Base-by-base conservation (phyloP, 257 asterid species). In the Buddleja alternifolia region DNA sequence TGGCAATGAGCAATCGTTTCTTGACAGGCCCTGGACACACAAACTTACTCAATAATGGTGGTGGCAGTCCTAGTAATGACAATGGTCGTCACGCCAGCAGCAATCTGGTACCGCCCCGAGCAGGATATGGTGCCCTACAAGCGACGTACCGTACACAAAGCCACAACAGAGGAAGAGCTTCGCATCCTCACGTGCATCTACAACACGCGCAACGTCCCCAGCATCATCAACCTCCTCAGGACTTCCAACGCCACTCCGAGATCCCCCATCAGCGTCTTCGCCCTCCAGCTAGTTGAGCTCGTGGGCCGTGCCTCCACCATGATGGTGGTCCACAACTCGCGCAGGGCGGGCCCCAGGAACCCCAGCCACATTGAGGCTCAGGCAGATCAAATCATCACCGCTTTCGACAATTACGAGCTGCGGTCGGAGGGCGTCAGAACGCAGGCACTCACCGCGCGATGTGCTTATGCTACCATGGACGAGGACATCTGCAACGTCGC, bases 231-330 rank as follows among this genome's bases (percentile, higher is more conserved):
- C 79, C 87, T 93, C 51, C 90, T 93, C 57, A 78, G 88, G 77
- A 72, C 92, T 12, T 83, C 96, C 7, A 81, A 87, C 36, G 67
- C 96, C 75, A 69, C 81, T 41, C 41, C 25, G 6, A 71, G 75
- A 34, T 75, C 88, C 53, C 96, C 93, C 1, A 77, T 93, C 67
- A 72, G 66, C 8, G 93, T 86, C 23, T 85, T 77, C 32, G 96
- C 85, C 36, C 84, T 90, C 53, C 97, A 93, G 66, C 78, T 93
- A 8, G 85, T 90, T 7, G 99, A 93, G 86, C 93, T 80, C 4
- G 84, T 88, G 21, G 97, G 97, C 1, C 93, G 99, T 1, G 95
- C 95, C 69, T 60, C 96, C 29, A 81, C 96, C 20, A 85, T 77
- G 84, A 62, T 90, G 32, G 81, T 88, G 37, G 93, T 86, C 17